Conservation (phyloP, 2,329 filamentous ascomycete species). For the Trichophyton rubrum region DNA sequence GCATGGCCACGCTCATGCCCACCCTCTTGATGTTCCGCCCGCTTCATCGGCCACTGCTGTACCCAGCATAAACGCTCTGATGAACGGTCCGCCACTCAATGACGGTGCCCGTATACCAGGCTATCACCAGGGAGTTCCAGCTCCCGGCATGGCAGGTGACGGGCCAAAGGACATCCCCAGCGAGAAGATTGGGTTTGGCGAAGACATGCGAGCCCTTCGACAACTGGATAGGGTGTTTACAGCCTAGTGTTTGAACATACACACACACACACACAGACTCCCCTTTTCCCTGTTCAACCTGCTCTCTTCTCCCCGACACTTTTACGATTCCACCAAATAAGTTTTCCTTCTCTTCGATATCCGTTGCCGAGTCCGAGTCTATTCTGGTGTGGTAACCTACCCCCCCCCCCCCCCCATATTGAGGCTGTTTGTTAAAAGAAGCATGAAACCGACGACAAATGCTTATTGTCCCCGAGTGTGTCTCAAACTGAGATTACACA, state of each 20-base stretch:
- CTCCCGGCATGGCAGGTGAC: slow-evolving; percentile 7
- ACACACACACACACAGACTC: not conserved
- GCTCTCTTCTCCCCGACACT: not conserved
- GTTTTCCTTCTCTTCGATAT: not conserved
- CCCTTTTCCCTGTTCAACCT: not conserved
- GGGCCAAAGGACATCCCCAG: slow-evolving; percentile 44
- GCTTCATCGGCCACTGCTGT: slow-evolving; percentile 32
- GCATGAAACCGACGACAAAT: no score
- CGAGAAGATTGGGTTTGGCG: slow-evolving; percentile 45
- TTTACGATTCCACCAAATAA: not conserved
- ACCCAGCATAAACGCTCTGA: slow-evolving; percentile 42
- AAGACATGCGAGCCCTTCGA: slow-evolving; percentile 53
- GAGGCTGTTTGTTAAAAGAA: no score
- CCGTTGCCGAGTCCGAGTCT: not conserved
- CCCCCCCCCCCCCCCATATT: no score
- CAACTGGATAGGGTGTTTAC: slow-evolving; percentile 49
- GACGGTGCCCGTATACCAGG: slow-evolving; percentile 12
- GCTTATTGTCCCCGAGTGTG: no score
- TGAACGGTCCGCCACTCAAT: slow-evolving; percentile 24
- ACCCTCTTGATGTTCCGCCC: not conserved
- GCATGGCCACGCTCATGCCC: not conserved
- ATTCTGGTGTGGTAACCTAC: not conserved
- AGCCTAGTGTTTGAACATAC: slow-evolving; percentile 15
- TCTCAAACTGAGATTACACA: no score
- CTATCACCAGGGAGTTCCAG: not conserved